These are phyloP conservation scores for Penicillium glabrum DNA, from an alignment of 2,329 filamentous ascomycete species.

Conservation along the genomic window DNA sequence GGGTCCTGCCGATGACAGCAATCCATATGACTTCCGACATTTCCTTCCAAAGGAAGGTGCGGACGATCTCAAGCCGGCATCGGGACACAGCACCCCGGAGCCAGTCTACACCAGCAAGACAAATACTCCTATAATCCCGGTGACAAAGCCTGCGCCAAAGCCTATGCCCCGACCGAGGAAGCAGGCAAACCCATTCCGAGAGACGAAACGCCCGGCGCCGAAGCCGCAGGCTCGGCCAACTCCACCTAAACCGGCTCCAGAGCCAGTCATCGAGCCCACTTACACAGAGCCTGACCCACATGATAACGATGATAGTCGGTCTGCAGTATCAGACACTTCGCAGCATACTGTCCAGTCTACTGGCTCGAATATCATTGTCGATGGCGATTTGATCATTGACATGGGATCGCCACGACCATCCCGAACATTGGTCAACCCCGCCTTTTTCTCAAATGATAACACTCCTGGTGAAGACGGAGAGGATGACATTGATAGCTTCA, in stretches of 20 bases:
- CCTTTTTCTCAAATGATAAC: conserved; percentile 44
- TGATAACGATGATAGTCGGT: conserved; percentile 27
- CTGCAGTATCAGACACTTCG: conserved; percentile 33
- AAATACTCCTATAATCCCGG: conserved; percentile 36
- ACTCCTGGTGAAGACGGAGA: conserved; percentile 35
- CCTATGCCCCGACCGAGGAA: conserved; percentile 28
- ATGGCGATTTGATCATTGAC: conserved; percentile 50
- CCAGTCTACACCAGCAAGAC: conserved; percentile 31
- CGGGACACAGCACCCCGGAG: conserved; percentile 39
- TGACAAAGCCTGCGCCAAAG: conserved; percentile 26
- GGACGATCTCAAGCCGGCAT: conserved; percentile 34
- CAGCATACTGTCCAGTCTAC: conserved; percentile 36
- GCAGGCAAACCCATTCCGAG: conserved; percentile 36
- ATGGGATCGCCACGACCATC: conserved; percentile 48
- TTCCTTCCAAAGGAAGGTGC: conserved; percentile 46
- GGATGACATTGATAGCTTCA: conserved; percentile 15
- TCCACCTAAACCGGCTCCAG: conserved; percentile 11
- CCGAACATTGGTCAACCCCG: conserved; percentile 41
- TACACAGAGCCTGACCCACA: conserved; percentile 21
- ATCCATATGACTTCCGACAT: conserved; percentile 52
- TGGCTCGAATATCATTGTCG: conserved; percentile 46
- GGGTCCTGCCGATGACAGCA: conserved; percentile 43
- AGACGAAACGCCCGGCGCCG: conserved; percentile 20
- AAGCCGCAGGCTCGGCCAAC: conserved; percentile 23
- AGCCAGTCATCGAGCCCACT: conserved; percentile 18